Base-by-base conservation (phyloP, 2,329 filamentous ascomycete genomes). In the Chaetomiaceae sp. region DNA sequence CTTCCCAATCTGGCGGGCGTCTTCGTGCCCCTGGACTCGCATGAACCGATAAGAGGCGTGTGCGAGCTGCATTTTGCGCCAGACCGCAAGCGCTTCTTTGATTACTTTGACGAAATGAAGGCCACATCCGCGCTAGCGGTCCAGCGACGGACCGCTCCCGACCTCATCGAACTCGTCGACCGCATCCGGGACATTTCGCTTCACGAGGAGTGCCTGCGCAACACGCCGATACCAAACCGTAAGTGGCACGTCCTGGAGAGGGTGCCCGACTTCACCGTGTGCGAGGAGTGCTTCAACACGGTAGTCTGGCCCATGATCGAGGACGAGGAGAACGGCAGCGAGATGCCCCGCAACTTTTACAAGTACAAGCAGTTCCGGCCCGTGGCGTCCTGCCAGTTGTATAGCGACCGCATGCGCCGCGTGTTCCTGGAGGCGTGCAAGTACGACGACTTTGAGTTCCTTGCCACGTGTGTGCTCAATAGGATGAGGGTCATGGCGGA, bases 221-320 rank as follows among this genome's bases (percentile, higher is more conserved):
- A 88, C 65, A 79, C 76, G n/a, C 75, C 82, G 4, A 70, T 87
- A 2, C 68, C 75, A n/a, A 78, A 82, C 51, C 79, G 77, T 12
- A 73, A 78, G 36, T 96, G 91, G 91, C 85, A 95, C 68, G 84
- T 81, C 51, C 89, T 95, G 68, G 82, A 87, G 1, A 76, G 81
- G 14, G 72, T 95, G 0, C 88, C 87, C 0, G 81, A 91, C 44
- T 83, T 96, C 63, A 90, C 87, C 1, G 85, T 95, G 4, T 97
- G 91, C 69, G 83, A 88, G 59, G 89, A 92, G 68, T 97, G 91
- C 68, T 96, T 88, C 66, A 81, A 89, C 15, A 84, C 89, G 20
- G 80, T 89, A 1, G 82, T 96, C n/a, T 82, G 80, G 69, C 90
- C 91, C 1, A 74, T 83, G 47, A 71, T 85, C 1, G 73, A 77